phyloP scores from a whole-genome alignment of 306 rosid genomes.

The Malus sylvestris region DNA sequence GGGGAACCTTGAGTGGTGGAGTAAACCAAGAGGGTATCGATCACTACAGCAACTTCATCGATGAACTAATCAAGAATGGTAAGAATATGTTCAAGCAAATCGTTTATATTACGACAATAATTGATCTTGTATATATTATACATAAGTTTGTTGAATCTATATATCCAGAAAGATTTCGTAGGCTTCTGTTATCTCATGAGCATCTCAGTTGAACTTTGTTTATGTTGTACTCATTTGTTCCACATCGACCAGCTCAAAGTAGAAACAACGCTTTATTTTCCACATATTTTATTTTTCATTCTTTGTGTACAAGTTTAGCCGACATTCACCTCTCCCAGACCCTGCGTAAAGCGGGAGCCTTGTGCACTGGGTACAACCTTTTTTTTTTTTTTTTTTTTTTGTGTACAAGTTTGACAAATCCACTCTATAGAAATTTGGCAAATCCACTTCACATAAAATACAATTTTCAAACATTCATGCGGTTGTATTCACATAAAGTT shows the following conservation, averaged over 20 bases:
- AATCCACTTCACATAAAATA: too few relatives aligned
- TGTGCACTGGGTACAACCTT: too few relatives aligned
- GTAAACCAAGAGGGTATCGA: slow-evolving; percentile 27
- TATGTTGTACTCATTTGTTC: not conserved
- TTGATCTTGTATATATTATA: too few relatives aligned
- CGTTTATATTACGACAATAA: not conserved
- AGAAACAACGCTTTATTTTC: not conserved
- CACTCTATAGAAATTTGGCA: too few relatives aligned
- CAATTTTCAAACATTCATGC: too few relatives aligned
- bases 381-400: too few relatives aligned
- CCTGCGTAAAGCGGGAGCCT: too few relatives aligned
- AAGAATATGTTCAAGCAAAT: not conserved
- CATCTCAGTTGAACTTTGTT: not conserved
- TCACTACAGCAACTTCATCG: slow-evolving; percentile 26
- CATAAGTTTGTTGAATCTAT: not conserved
- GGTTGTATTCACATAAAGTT: too few relatives aligned
- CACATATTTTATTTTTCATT: too few relatives aligned
- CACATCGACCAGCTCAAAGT: not conserved
- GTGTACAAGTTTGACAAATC: too few relatives aligned
- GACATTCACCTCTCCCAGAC: too few relatives aligned
- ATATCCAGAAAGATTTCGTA: not conserved
- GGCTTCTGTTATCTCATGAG: not conserved
- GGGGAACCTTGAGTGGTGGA: slow-evolving; percentile 30
- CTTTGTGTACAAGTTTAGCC: too few relatives aligned
- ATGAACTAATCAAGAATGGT: slow-evolving; percentile 15